Conservation (phyloP, 148 eudicot species). For the Drosera capensis region DNA sequence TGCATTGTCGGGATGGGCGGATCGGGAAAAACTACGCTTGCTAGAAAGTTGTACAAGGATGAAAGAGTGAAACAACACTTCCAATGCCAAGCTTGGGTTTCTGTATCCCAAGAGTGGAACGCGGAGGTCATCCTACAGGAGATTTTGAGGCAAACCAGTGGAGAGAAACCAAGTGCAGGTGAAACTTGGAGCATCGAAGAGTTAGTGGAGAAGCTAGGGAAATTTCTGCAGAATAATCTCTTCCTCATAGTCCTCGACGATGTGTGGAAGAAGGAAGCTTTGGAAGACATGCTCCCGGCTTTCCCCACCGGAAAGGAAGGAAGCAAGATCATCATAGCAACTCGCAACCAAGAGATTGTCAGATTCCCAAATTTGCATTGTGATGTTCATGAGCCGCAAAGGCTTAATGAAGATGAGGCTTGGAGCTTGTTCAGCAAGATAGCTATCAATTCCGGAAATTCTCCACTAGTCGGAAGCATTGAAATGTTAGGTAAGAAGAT, state of each 20-base stretch:
- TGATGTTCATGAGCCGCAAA: conserved; percentile 4
- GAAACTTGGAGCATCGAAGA: neutral
- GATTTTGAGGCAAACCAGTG: neutral
- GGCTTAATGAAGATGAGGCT: conserved; percentile 7
- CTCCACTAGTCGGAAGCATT: no score
- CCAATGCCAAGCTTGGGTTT: conserved; percentile 11
- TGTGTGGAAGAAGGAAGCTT: conserved; percentile 5
- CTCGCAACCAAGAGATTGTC: conserved; percentile 3
- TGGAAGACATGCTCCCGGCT: conserved; percentile 1
- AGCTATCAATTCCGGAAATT: conserved; percentile 3
- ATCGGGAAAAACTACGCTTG: conserved; percentile 18
- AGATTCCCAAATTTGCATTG: neutral
- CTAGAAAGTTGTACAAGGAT: conserved; percentile 11
- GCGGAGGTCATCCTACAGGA: neutral
- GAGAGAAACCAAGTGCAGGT: neutral
- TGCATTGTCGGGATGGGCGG: conserved; percentile 24
- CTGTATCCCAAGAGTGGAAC: conserved; percentile 6
- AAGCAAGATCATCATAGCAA: conserved; percentile 15
- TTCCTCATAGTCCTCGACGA: conserved; percentile 10
- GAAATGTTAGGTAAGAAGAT: conserved; percentile 14
- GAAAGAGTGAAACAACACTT: conserved; percentile 5
- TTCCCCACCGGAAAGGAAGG: conserved; percentile 2
- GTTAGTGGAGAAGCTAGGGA: neutral
- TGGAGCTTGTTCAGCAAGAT: conserved; percentile 11
- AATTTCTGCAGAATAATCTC: neutral